Conservation (phyloP, 768 basidiomycete species). For the Glaciozyma antarctica region DNA sequence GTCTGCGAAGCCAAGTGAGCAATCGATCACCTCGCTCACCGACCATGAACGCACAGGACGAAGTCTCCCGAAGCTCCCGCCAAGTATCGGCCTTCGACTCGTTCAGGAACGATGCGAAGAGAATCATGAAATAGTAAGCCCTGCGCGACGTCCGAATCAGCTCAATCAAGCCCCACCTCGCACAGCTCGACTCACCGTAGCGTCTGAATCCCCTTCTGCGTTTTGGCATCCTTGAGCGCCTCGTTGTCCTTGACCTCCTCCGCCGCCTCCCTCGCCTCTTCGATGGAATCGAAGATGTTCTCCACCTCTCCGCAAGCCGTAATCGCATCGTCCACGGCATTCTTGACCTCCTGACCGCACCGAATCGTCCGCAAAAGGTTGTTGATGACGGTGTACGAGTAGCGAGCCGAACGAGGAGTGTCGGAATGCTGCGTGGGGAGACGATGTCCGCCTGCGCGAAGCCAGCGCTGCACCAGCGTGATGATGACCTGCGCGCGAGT, state of each 20-base stretch:
- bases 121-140: conserved; percentile 13
- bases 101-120: conserved; percentile 37
- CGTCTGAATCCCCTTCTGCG: conserved; percentile 56
- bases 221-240: conserved; percentile 51
- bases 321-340: conserved; percentile 67
- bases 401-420: neutral
- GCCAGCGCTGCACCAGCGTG: conserved; percentile 74
- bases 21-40: no score
- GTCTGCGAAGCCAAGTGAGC: conserved; percentile 36
- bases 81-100: conserved; percentile 27
- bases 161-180: conserved; percentile 75
- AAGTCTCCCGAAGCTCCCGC: conserved; percentile 19
- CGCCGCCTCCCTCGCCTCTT: conserved; percentile 64
- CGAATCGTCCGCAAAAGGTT: conserved; percentile 61
- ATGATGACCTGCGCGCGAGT: conserved; percentile 83
- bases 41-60: conserved; percentile 39
- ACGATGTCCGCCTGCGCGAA: conserved; percentile 37
- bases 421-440: neutral
- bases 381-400: conserved; percentile 65
- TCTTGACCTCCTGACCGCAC: conserved; percentile 66
- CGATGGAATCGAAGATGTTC: conserved; percentile 81
- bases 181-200: conserved; percentile 62
- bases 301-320: conserved; percentile 73
- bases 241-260: conserved; percentile 59
- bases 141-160: conserved; percentile 57